phyloP scores from a whole-genome alignment of 495 filamentous ascomycete genomes.

The Daldinia caldariorum region DNA sequence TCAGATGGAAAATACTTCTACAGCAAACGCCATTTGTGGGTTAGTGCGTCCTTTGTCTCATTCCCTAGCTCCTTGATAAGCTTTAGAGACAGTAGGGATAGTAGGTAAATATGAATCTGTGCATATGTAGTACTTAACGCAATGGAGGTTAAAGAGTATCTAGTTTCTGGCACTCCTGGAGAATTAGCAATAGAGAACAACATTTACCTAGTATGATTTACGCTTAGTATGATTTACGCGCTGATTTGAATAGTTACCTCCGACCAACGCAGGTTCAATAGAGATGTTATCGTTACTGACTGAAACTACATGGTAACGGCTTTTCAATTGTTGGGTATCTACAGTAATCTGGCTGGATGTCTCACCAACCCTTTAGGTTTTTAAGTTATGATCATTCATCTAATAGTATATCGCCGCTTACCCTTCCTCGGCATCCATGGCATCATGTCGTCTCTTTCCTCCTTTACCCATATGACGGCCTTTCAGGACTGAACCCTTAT shows the following conservation, averaged over 20 bases:
- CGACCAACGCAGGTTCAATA: not conserved
- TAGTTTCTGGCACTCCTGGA: not conserved
- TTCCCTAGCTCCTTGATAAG: not conserved
- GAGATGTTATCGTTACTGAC: not conserved
- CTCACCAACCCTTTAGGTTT: conserved; percentile 1
- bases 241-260: not conserved
- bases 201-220: not conserved
- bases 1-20: not conserved
- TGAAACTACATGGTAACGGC: not conserved
- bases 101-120: not conserved
- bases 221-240: not conserved
- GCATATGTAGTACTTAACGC: too few relatives aligned
- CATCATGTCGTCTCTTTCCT: conserved; percentile 71
- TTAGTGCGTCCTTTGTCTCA: not conserved
- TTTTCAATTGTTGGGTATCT: conserved; percentile 18
- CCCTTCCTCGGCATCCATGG: conserved; percentile 88
- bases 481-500: conserved; percentile 67
- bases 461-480: conserved; percentile 57
- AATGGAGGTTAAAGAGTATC: not conserved
- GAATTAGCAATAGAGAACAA: not conserved
- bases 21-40: not conserved
- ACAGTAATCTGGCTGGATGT: conserved; percentile 5
- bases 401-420: conserved; percentile 38
- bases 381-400: not conserved
- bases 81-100: not conserved